Base-by-base conservation (phyloP, 306 rosid genomes). In the Mimosa pudica region DNA sequence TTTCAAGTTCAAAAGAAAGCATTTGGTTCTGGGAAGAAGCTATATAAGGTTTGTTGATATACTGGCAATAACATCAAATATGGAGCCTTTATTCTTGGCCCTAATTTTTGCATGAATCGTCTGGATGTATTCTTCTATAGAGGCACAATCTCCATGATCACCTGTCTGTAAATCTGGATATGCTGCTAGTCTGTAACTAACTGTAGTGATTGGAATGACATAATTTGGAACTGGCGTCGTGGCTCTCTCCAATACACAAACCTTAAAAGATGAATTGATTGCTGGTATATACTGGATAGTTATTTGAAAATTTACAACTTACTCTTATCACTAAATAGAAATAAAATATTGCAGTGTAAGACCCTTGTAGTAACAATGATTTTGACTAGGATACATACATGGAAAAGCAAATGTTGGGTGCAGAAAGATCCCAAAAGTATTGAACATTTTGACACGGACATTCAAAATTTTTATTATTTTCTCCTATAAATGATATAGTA, bases 1-100 rank as follows among this genome's bases (percentile, higher is more conserved):
- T 89, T 96, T 83, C 93, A 93, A 81, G 86, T 93, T 88, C 96
- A 91, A 90, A 87, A 83, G 67, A 91, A 93, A 85, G 86, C 81
- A 77, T 82, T 85, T 84, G 88, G 92, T 51, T 77, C 87, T 36
- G 80, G 81, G 77, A 89, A 79, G 81, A 86, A 80, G 79, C 85
- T 82, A 49, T 78, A 73, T 46, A 88, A 89, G 98, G 99, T 93
- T 44, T 33, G 82, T 88, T 48, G 63, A 33, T 73, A 24, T 12
- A 44, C 52, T 57, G 64, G 45, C 32, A 58, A 64, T 75, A 20
- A 49, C 66, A 52, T 32, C 12, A 46, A 71, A 12, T 68, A 30
- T 33, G 30, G 20, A 58, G 35, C 77, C 13, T 69, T 68, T 77
- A 16, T 77, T 81, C 62, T 74, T 74, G 36, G 61, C 76, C 18